Evolutionary conservation across 1,284 basidiomycete genomes (phyloP).

Genomic region (Puccinia horiana): DNA sequence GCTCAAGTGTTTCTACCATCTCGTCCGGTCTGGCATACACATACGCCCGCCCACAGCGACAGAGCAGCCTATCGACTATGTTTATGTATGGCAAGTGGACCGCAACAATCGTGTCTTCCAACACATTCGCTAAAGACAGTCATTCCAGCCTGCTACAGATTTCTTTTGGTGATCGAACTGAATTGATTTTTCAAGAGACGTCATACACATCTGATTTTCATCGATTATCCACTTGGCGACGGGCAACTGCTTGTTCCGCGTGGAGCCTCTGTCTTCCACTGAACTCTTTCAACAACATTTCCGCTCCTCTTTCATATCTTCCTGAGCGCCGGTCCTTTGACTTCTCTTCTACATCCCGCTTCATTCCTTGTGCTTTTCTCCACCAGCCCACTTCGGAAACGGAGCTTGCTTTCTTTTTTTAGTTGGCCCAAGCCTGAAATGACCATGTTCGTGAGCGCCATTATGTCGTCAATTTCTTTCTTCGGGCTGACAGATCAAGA

Average conservation of each 20-base stretch:
- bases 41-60: not conserved
- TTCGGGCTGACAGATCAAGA: too few species aligned
- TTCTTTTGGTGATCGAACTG: not conserved
- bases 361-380: too few species aligned
- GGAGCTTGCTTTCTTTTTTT: too few species aligned
- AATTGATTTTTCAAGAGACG: not conserved
- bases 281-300: not conserved
- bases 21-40: not conserved
- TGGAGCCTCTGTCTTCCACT: not conserved
- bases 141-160: not conserved
- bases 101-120: not conserved
- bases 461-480: too few species aligned
- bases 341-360: too few species aligned
- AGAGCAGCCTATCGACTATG: slow-evolving; percentile 1
- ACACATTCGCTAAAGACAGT: not conserved
- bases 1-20: too few species aligned
- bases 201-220: not conserved
- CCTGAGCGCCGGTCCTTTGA: too few species aligned
- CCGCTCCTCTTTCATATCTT: not conserved
- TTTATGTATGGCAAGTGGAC: not conserved
- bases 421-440: too few species aligned
- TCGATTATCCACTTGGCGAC: not conserved
- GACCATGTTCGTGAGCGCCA: too few species aligned
- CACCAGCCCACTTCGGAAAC: too few species aligned
- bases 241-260: not conserved